Conservation (phyloP, 192 early-diverging fungal species). For the Gaertneriomyces sp. region DNA sequence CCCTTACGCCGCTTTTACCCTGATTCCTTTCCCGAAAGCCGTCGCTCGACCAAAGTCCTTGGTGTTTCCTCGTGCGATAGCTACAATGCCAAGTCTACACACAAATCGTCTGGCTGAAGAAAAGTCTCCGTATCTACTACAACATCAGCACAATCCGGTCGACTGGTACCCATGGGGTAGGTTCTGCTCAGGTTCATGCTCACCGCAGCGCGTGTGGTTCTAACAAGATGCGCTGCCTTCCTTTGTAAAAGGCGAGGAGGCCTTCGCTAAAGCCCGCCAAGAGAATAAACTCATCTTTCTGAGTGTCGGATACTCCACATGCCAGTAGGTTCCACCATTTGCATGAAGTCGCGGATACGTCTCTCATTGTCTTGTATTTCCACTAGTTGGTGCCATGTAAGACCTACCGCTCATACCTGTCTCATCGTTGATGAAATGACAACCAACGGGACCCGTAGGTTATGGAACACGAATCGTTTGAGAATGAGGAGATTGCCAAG, state of each 20-base stretch:
- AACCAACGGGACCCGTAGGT: constrained; percentile 2
- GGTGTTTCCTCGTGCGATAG: not conserved
- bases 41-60: too few relatives aligned
- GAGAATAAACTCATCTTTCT: constrained; percentile 62
- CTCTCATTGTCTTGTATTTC: not conserved
- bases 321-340: not conserved
- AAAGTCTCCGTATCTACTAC: constrained; percentile 58
- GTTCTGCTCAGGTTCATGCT: not conserved
- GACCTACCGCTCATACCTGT: too few relatives aligned
- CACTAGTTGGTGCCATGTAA: constrained; percentile 52
- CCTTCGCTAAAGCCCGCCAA: constrained; percentile 49
- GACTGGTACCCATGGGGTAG: constrained; percentile 65
- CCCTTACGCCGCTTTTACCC: too few relatives aligned
- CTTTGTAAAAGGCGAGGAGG: constrained; percentile 44
- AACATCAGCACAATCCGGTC: constrained; percentile 52
- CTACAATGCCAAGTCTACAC: constrained; percentile 4
- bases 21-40: too few relatives aligned
- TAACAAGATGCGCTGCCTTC: not conserved
- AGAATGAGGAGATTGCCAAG: constrained; percentile 49
- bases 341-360: too few relatives aligned
- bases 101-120: constrained; percentile 53
- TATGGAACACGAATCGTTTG: constrained; percentile 66
- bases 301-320: constrained; percentile 63
- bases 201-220: not conserved
- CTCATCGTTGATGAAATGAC: too few relatives aligned